Conservation (phyloP, 1,139 yeast genomes). For the Williopsis jadinii region DNA sequence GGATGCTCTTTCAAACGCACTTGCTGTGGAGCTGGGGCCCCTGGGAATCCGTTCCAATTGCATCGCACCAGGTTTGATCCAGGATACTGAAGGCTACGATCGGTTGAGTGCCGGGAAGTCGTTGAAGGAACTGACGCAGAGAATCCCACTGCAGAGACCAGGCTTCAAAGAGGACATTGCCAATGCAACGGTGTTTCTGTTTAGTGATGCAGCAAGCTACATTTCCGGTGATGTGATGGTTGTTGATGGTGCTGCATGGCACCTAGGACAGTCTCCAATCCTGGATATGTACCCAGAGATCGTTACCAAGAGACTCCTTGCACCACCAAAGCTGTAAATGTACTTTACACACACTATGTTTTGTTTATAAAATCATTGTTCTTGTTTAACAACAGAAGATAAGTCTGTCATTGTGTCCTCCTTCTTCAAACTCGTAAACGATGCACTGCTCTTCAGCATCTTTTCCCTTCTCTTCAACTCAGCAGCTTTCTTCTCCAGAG, state of each 20-base stretch:
- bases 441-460: conserved; percentile 28
- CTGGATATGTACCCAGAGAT: conserved; percentile 32
- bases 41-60: conserved; percentile 74
- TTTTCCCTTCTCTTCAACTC: conserved; percentile 63
- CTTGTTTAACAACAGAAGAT: conserved; percentile 33
- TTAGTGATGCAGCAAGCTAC: conserved; percentile 75
- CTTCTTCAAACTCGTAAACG: conserved; percentile 29
- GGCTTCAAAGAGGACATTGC: conserved; percentile 82
- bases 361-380: conserved; percentile 1
- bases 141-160: conserved; percentile 68
- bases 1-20: conserved; percentile 73
- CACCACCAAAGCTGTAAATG: conserved; percentile 24
- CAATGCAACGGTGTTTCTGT: conserved; percentile 75
- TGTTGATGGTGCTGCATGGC: conserved; percentile 94
- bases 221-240: conserved; percentile 72
- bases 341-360: too few species aligned
- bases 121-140: conserved; percentile 31
- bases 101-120: conserved; percentile 44
- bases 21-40: conserved; percentile 89
- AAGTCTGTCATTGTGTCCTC: conserved; percentile 51
- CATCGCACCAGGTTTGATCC: conserved; percentile 86
- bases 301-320: conserved; percentile 23
- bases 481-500: conserved; percentile 68
- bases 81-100: conserved; percentile 71
- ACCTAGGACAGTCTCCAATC: conserved; percentile 46